Conservation (phyloP, 2,329 filamentous ascomycete species). For the Penicillium expansum region DNA sequence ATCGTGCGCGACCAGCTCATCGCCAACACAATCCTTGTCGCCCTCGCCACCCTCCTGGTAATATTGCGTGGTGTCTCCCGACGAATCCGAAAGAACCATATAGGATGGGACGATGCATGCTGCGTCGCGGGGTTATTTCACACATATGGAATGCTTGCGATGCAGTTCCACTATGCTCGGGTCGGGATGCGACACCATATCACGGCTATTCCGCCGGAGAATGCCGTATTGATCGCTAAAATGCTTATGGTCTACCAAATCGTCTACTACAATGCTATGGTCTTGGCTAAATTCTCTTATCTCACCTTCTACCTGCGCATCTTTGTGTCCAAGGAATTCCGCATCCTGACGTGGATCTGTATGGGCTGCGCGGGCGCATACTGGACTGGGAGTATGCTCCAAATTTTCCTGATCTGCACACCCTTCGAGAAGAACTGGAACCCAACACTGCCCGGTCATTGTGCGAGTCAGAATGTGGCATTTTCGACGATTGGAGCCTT, state of each 20-base stretch:
- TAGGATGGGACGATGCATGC: constrained; percentile 35
- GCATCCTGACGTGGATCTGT: constrained; percentile 28
- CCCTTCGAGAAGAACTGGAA: constrained; percentile 24
- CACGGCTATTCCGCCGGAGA: constrained; percentile 4
- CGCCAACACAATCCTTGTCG: constrained; percentile 26
- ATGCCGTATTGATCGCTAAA: constrained; percentile 11
- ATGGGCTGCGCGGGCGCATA: constrained; percentile 28
- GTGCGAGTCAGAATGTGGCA: constrained; percentile 22
- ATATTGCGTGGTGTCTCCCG: constrained; percentile 26
- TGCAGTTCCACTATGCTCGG: constrained; percentile 20
- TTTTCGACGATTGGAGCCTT: constrained; percentile 25
- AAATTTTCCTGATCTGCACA: constrained; percentile 25
- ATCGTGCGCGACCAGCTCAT: constrained; percentile 22
- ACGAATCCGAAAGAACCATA: constrained; percentile 24
- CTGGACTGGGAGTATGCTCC: constrained; percentile 29
- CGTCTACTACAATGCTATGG: constrained; percentile 31
- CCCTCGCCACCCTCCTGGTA: constrained; percentile 25
- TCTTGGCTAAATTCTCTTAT: constrained; percentile 30
- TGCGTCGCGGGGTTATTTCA: constrained; percentile 20
- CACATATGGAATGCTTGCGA: constrained; percentile 22
- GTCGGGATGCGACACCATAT: constrained; percentile 19
- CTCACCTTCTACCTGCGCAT: constrained; percentile 34
- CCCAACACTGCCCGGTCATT: constrained; percentile 17
- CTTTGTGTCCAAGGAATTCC: constrained; percentile 31
- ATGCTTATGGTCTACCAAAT: constrained; percentile 25